Base-by-base conservation (phyloP, 1,284 basidiomycete genomes). In the Sporisorium scitamineum region DNA sequence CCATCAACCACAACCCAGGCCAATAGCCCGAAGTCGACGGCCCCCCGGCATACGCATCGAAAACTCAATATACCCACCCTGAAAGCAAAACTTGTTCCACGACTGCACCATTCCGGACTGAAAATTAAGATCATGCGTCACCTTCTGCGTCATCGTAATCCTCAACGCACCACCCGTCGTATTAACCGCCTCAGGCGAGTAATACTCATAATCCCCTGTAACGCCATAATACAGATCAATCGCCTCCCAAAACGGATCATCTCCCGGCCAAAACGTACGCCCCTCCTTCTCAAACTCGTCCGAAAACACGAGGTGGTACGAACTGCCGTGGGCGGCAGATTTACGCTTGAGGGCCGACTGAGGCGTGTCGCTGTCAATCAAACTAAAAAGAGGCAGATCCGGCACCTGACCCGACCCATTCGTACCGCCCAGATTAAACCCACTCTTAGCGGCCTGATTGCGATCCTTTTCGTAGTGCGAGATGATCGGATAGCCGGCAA, bases 361-460 rank as follows among this genome's bases (percentile, higher is more conserved):
- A 1, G 80, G 80, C 1, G 81, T 83, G 37, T 83, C 81, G 1
- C 31, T 27, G 42, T 81, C 80, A 48, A 81, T 63, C 11, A 81
- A 61, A 20, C 54, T 68, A 50, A 63, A 67, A 20, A 73, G 62
- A 1, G 77, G 78, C 27, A 79, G 55, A n/a, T 70, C 69, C 8
- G 81, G 80, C n/a, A 80, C 70, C 63, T 83, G 81, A 16, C 80
- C 80, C 3, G 76, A 78, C 24, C 80, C 80, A 56, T 81, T 81
- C 39, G 78, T 89, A 75, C 93, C 93, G 29, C 93, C 93, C 20
- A 93, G 80, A 79, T 93, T 93, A 67, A 61, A 79, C 32, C 72
- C 76, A 18, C 55, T 64, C 26, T 65, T 69, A 20, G 22, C 69
- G 55, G 37, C 61, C 2, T 55, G 41, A 6, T 37, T 16, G 37